phyloP scores from a whole-genome alignment of 2,329 filamentous ascomycete species.

The Triangularia verruculosa region DNA sequence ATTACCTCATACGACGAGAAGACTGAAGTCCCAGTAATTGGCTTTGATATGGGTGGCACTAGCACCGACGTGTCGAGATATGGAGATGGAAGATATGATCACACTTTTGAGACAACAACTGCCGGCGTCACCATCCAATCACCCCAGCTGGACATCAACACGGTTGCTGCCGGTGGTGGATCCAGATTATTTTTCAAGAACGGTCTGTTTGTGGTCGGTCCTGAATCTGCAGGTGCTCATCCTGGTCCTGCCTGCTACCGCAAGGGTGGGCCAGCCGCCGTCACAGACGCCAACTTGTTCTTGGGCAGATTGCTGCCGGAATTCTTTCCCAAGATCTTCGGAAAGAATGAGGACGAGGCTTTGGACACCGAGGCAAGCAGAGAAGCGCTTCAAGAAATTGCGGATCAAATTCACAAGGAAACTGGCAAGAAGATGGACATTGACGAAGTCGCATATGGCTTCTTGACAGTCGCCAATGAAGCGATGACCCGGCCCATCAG shows the following conservation, averaged over 20 bases:
- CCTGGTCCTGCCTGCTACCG: slow-evolving; percentile 89
- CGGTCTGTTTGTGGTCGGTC: slow-evolving; percentile 85
- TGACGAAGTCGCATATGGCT: slow-evolving; percentile 86
- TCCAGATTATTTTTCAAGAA: slow-evolving; percentile 84
- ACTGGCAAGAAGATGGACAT: slow-evolving; percentile 67
- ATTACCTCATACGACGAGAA: slow-evolving; percentile 83
- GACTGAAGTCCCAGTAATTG: slow-evolving; percentile 82
- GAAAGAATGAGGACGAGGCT: slow-evolving; percentile 78
- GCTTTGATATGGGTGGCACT: slow-evolving; percentile 95
- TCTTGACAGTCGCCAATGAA: slow-evolving; percentile 86
- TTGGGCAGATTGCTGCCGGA: slow-evolving; percentile 81
- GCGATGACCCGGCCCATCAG: slow-evolving; percentile 89
- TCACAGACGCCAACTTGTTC: slow-evolving; percentile 90
- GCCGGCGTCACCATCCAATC: slow-evolving; percentile 93
- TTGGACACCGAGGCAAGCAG: slow-evolving; percentile 74
- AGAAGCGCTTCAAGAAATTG: slow-evolving; percentile 71
- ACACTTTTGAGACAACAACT: slow-evolving; percentile 91
- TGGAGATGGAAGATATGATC: slow-evolving; percentile 80
- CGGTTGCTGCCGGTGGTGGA: slow-evolving; percentile 85
- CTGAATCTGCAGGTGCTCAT: slow-evolving; percentile 83
- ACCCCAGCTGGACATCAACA: slow-evolving; percentile 91
- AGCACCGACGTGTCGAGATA: slow-evolving; percentile 90
- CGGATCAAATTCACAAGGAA: slow-evolving; percentile 75
- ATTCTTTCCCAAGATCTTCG: slow-evolving; percentile 95
- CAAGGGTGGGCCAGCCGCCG: slow-evolving; percentile 82